These are phyloP conservation scores for Melampsora abietis-canadensis DNA, from an alignment of 1,284 basidiomycete species.

Conservation along the genomic window DNA sequence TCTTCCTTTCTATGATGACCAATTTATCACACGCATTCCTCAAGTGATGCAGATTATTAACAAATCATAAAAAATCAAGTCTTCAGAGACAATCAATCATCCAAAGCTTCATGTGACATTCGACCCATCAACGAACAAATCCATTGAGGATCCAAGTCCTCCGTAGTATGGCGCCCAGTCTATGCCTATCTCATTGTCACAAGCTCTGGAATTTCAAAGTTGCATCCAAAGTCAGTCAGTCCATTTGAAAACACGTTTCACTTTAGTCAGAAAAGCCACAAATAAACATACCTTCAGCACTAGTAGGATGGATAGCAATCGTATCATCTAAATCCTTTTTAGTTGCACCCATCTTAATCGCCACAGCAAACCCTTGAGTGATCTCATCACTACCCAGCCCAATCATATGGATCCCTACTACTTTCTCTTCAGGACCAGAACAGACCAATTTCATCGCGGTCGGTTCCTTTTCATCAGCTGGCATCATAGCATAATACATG, in stretches of 20 bases:
- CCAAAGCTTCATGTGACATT: no score
- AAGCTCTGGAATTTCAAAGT: background rate
- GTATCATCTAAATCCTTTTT: slow-evolving; percentile 73
- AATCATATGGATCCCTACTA: slow-evolving; percentile 91
- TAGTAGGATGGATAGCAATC: slow-evolving; percentile 78
- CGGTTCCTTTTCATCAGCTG: slow-evolving; percentile 73
- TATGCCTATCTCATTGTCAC: slow-evolving; percentile 7
- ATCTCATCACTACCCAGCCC: slow-evolving; percentile 79
- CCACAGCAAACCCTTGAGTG: slow-evolving; percentile 89
- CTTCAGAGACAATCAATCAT: no score
- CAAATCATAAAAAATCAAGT: no score
- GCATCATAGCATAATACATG: slow-evolving; percentile 82
- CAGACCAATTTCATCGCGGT: slow-evolving; percentile 87
- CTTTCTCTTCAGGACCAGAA: slow-evolving; percentile 80
- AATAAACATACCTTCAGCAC: slow-evolving; percentile 34
- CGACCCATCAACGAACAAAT: no score
- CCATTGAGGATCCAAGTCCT: no score
- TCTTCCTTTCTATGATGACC: no score
- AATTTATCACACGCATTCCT: no score
- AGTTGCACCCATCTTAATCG: slow-evolving; percentile 86
- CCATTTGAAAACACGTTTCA: background rate
- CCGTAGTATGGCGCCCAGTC: no score
- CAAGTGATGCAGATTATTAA: no score
- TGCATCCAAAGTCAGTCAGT: background rate
- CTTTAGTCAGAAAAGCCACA: background rate